Evolutionary conservation across 306 rosid species (phyloP), one percentile per base, ranked within the genome.

Genomic region (Elaeagnus macrophylla): DNA sequence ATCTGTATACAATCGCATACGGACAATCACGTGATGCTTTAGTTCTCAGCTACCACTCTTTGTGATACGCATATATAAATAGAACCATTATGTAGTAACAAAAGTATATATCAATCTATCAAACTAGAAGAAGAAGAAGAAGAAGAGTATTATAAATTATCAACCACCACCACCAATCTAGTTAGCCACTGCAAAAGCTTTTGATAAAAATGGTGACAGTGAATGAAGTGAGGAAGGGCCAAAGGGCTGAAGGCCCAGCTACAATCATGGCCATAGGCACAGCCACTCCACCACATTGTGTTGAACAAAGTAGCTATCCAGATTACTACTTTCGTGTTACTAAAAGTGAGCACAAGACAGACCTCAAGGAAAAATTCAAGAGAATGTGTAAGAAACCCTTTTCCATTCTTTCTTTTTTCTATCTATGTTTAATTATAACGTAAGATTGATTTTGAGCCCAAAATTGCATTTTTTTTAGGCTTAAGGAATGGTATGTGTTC

Each of bases 311-410:
- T 52, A 36, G 71, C 0, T 83, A 79, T 18, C 81, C 85, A 3
- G 89, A 79, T 59, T 83, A 55, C 46, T 82, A 79, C 59, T 82
- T 82, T 45, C 77, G 81, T 0, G 66, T 83, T 72, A 83, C 85
- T 9, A 74, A 79, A 37, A 83, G 81, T 14, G 85, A 82, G 32
- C 79, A 82, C 76, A 70, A 73, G 12, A 15, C 40, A 1, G 82
- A 70, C 37, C 79, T 80, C 18, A 80, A 80, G 14, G 64, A 76
- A 46, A 80, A 80, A 38, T 80, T 80, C 25, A 56, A 80, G 68
- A 82, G 86, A 67, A 79, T 79, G 67, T 79, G 81, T 79, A 68
- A 48, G 84, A 45, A 6, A 42, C 46, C 46, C 10, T 42, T 42
- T 15, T 11, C 14, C 32, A 25, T 25, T 13, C 3, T 45, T 45